phyloP scores from a whole-genome alignment of 495 filamentous ascomycete genomes.

The Hyphodiscus hymeniophilus region DNA sequence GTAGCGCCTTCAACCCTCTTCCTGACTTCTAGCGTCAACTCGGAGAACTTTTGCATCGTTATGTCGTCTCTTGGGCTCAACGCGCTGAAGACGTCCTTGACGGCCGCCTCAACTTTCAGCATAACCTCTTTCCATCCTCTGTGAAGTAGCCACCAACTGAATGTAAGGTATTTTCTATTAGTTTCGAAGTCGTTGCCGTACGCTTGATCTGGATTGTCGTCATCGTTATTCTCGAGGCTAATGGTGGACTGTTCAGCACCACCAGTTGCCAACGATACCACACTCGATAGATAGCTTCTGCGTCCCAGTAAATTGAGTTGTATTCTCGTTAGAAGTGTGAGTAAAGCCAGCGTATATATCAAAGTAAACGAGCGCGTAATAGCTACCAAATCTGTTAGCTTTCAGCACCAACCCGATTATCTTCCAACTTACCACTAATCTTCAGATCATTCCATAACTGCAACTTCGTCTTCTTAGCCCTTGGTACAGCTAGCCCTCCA shows the following conservation, averaged over 20 bases:
- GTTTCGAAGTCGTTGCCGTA: conserved; percentile 91
- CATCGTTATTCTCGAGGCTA: conserved; percentile 80
- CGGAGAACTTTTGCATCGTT: conserved; percentile 64
- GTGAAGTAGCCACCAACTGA: conserved; percentile 97
- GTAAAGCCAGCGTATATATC: conserved; percentile 80
- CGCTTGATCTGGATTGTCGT: conserved; percentile 66
- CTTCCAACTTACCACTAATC: conserved; percentile 68
- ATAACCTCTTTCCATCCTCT: conserved; percentile 77
- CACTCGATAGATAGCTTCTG: conserved; percentile 87
- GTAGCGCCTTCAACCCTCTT: conserved; percentile 74
- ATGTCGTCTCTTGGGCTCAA: conserved; percentile 85
- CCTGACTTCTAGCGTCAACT: conserved; percentile 69
- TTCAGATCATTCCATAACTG: conserved; percentile 98
- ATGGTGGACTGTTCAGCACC: conserved; percentile 55
- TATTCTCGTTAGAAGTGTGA: conserved; percentile 87
- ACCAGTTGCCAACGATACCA: conserved; percentile 75
- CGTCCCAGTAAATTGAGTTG: conserved; percentile 96
- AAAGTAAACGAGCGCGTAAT: conserved; percentile 87
- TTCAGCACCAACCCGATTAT: too few relatives aligned
- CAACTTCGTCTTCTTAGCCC: conserved; percentile 70
- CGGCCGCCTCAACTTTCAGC: conserved; percentile 67
- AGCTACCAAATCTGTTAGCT: conserved; percentile 40
- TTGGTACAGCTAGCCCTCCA: conserved; percentile 28
- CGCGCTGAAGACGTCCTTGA: conserved; percentile 77
- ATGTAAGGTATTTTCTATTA: conserved; percentile 86